Conservation (phyloP, 1,284 basidiomycete species). For the Trichosporon asahii region DNA sequence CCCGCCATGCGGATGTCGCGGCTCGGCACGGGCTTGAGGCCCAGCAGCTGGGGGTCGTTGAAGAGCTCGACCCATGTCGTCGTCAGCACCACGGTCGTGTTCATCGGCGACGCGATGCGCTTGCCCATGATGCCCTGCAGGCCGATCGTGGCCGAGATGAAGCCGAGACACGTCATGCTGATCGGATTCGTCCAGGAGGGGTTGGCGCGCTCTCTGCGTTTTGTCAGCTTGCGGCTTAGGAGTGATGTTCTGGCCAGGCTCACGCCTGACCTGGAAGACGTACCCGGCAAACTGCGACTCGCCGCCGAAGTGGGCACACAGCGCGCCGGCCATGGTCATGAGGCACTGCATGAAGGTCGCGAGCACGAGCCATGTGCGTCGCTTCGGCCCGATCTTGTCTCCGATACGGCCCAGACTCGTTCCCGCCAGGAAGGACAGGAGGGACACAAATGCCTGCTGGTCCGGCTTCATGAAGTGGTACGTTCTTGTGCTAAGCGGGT, state of each 20-base stretch:
- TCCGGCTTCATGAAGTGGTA: constrained; percentile 67
- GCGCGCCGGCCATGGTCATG: constrained; percentile 67
- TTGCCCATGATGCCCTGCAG: constrained; percentile 74
- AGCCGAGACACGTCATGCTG: constrained; percentile 69
- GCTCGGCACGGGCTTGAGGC: constrained; percentile 55
- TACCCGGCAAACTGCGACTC: constrained; percentile 53
- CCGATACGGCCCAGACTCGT: constrained; percentile 51
- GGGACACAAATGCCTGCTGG: constrained; percentile 72
- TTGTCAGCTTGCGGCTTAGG: background rate
- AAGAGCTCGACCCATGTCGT: constrained; percentile 83
- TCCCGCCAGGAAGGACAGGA: constrained; percentile 63
- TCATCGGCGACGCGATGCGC: constrained; percentile 53
- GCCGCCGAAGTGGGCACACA: constrained; percentile 61
- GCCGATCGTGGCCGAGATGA: constrained; percentile 73
- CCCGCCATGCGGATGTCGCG: constrained; percentile 72
- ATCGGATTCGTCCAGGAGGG: constrained; percentile 67
- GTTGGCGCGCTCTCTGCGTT: constrained; percentile 43
- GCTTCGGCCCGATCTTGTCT: constrained; percentile 62
- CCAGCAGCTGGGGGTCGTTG: constrained; percentile 70
- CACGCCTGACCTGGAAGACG: too few relatives aligned
- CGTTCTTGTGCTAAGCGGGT: constrained; percentile 55
- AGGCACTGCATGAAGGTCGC: constrained; percentile 71
- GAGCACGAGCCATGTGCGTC: constrained; percentile 68
- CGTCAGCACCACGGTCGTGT: constrained; percentile 57
- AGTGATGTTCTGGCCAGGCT: too few relatives aligned